phyloP scores from a whole-genome alignment of 2,329 filamentous ascomycete species.

The Colletotrichum truncatum region DNA sequence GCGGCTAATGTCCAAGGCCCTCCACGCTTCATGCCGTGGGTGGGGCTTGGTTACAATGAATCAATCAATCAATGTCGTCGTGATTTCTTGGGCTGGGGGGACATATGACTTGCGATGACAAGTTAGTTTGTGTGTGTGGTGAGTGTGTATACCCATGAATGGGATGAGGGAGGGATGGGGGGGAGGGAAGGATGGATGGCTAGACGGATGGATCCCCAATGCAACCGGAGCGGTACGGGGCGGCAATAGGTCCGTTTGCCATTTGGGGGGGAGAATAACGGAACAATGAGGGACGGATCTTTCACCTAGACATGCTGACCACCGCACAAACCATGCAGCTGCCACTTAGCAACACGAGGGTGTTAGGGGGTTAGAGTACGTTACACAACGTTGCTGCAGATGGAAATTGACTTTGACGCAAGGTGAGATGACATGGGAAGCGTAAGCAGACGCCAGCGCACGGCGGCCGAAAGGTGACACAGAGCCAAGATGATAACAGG shows the following conservation, averaged over 20 bases:
- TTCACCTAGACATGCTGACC: slow-evolving; percentile 23
- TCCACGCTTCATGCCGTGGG: slow-evolving; percentile 16
- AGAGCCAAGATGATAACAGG: slow-evolving; percentile 23
- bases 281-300: slow-evolving; percentile 2
- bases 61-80: slow-evolving; percentile 15
- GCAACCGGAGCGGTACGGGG: slow-evolving; percentile 18
- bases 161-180: slow-evolving; percentile 12
- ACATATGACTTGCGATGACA: slow-evolving; percentile 22
- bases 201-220: slow-evolving; percentile 8
- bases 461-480: slow-evolving; percentile 23
- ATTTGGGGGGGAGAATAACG: not conserved
- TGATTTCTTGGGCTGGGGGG: slow-evolving; percentile 24
- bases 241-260: slow-evolving; percentile 8
- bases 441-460: slow-evolving; percentile 15
- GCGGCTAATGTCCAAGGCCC: slow-evolving; percentile 21
- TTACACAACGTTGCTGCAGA: slow-evolving; percentile 27
- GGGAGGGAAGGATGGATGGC: slow-evolving; percentile 17
- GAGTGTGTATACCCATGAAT: slow-evolving; percentile 16
- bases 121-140: slow-evolving; percentile 6
- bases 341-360: slow-evolving; percentile 10
- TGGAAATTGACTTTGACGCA: slow-evolving; percentile 13
- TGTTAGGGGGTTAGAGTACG: slow-evolving; percentile 1
- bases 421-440: slow-evolving; percentile 14
- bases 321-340: slow-evolving; percentile 15
- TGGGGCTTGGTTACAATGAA: slow-evolving; percentile 15